Evolutionary conservation across 257 asterid genomes (phyloP).

Genomic region (Vinca minor): DNA sequence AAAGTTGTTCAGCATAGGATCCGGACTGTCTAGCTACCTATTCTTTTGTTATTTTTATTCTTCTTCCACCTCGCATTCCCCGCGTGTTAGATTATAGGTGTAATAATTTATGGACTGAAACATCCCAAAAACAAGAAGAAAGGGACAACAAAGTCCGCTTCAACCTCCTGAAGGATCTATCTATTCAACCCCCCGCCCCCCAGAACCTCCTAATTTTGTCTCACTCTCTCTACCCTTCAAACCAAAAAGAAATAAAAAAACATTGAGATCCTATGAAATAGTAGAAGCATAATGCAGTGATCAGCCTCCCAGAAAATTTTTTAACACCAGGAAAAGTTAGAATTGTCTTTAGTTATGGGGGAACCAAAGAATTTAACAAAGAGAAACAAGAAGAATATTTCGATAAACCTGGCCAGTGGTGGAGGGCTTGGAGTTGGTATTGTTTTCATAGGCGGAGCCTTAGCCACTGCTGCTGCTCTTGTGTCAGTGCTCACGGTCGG

Average conservation of each 20-base stretch:
- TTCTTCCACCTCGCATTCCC: neutral
- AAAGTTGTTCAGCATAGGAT: no score
- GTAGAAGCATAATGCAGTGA: neutral
- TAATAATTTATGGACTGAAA: neutral
- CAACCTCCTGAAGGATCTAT: constrained; percentile 25
- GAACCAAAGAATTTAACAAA: constrained; percentile 3
- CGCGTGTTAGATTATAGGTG: neutral
- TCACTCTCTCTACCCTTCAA: neutral
- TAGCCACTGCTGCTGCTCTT: constrained; percentile 55
- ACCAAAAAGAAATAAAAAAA: no score
- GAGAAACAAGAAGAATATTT: constrained; percentile 20
- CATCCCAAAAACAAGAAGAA: neutral
- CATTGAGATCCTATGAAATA: no score
- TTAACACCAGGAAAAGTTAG: no score
- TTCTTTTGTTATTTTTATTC: no score
- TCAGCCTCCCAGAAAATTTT: no score
- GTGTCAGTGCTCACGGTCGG: constrained; percentile 16
- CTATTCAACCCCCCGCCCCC: no score
- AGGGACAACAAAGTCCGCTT: constrained; percentile 17
- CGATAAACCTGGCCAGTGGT: constrained; percentile 22
- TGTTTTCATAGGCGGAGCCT: constrained; percentile 53
- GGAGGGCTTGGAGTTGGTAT: constrained; percentile 44
- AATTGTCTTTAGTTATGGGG: neutral
- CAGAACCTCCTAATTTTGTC: neutral
- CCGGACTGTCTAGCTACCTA: no score